These are phyloP conservation scores for Trebouxia sp. DNA, from an alignment of 139 green algal species.

Conservation along the genomic window DNA sequence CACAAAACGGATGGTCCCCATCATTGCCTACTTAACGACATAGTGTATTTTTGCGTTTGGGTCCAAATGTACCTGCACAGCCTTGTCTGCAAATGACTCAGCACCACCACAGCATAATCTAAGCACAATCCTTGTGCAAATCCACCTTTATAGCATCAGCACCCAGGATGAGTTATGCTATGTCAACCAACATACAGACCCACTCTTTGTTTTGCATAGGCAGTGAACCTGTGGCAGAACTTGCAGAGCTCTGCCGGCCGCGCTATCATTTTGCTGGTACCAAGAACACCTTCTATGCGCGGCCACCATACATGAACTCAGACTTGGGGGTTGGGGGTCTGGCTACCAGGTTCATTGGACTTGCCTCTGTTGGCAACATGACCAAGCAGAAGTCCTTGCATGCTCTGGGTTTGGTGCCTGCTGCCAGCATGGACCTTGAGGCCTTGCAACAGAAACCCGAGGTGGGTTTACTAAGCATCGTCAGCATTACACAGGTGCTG, in stretches of 20 bases:
- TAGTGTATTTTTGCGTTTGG: too few relatives aligned
- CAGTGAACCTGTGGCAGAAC: not conserved
- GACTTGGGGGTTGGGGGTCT: constrained; percentile 74
- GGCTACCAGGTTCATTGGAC: constrained; percentile 86
- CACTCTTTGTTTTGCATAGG: too few relatives aligned
- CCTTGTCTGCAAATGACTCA: too few relatives aligned
- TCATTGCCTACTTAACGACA: too few relatives aligned
- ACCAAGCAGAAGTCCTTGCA: constrained; percentile 82
- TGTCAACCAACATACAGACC: too few relatives aligned
- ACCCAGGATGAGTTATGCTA: too few relatives aligned
- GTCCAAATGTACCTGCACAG: too few relatives aligned
- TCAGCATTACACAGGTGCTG: not conserved
- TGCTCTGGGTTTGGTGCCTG: constrained; percentile 75
- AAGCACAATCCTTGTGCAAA: too few relatives aligned
- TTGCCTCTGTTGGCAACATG: constrained; percentile 65
- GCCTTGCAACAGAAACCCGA: constrained; percentile 54
- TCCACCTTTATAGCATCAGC: too few relatives aligned
- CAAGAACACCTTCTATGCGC: constrained; percentile 59
- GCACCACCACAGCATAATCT: too few relatives aligned
- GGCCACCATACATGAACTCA: constrained; percentile 82
- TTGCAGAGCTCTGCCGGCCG: constrained; percentile 45
- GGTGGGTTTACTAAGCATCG: not conserved
- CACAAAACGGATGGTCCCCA: too few relatives aligned
- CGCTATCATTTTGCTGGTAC: constrained; percentile 71
- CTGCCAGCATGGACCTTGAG: constrained; percentile 59